A percentile compares a stretch with the other conserved stretches of the same genome.
Evolutionary conservation across 768 basidiomycete genomes (phyloP).

Genomic region (Amyloporia xantha): DNA sequence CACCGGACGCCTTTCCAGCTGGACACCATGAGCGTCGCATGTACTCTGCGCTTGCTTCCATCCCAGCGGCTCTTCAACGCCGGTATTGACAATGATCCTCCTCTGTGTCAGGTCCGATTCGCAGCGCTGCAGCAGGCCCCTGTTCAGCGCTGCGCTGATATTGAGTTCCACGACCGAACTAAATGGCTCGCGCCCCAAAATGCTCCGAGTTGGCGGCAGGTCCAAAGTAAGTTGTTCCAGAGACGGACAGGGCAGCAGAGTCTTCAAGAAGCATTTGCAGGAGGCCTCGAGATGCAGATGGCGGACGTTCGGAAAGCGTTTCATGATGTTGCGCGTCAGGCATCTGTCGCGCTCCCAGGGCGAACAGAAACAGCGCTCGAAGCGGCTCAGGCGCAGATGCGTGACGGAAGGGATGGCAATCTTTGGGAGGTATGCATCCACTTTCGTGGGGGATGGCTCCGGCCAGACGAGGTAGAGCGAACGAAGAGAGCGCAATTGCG

Average conservation of each 20-base stretch:
- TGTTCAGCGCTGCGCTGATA: constrained; percentile 1
- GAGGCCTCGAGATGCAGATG: constrained; percentile 6
- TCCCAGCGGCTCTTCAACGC: neutral
- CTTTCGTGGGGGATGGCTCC: neutral
- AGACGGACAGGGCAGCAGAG: neutral
- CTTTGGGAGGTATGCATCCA: neutral
- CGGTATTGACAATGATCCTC: neutral
- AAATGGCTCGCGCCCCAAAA: neutral
- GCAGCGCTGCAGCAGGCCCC: neutral
- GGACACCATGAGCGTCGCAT: neutral
- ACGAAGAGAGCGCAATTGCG: neutral
- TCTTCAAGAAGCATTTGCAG: constrained; percentile 1
- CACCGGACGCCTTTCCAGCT: neutral
- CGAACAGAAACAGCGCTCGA: neutral
- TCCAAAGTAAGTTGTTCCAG: constrained; percentile 5
- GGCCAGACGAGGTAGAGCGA: neutral
- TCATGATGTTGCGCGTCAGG: neutral
- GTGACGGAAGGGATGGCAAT: neutral
- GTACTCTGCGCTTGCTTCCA: neutral
- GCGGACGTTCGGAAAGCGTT: neutral
- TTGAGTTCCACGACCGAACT: neutral
- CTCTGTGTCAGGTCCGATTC: neutral
- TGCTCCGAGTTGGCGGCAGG: neutral
- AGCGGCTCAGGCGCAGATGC: neutral
- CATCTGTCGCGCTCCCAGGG: too few species aligned